Evolutionary conservation across 441 rosid genomes (phyloP).

Genomic region (Hura crepitans): DNA sequence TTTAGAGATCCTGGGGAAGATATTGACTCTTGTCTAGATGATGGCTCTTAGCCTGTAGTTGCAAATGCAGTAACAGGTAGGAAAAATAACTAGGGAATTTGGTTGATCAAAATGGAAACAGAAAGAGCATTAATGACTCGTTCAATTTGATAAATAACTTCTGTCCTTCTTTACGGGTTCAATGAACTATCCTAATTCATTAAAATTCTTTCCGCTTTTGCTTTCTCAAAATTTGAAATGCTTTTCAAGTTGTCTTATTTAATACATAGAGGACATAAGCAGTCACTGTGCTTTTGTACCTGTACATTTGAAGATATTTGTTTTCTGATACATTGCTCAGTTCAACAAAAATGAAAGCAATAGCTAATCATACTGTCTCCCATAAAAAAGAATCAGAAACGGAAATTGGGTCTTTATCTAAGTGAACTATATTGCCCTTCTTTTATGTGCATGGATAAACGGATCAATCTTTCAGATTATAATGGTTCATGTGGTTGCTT

Average conservation of each 20-base stretch:
- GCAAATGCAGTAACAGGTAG: neutral
- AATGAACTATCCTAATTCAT: neutral
- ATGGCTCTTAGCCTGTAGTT: neutral
- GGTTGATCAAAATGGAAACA: slow-evolving; percentile 1
- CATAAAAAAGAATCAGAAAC: neutral
- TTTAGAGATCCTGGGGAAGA: neutral
- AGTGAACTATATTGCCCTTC: neutral
- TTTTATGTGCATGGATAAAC: neutral
- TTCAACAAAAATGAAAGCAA: slow-evolving; percentile 7
- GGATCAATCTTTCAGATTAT: neutral
- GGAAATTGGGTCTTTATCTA: neutral
- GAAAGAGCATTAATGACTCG: neutral
- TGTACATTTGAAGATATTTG: neutral
- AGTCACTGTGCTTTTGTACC: neutral
- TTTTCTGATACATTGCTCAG: neutral
- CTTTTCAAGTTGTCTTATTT: slow-evolving; percentile 5
- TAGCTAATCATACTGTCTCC: neutral
- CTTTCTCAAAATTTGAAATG: neutral
- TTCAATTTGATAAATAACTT: neutral
- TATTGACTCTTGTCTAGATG: slow-evolving; percentile 2
- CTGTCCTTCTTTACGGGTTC: neutral
- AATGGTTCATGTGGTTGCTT: slow-evolving; percentile 2
- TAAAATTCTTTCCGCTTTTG: slow-evolving; percentile 7
- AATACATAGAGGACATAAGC: neutral
- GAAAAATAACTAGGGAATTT: neutral